Evolutionary conservation across 2,329 filamentous ascomycete genomes (phyloP), one percentile per base, ranked within the genome.

Genomic region (Aspergillus aculeatinus): DNA sequence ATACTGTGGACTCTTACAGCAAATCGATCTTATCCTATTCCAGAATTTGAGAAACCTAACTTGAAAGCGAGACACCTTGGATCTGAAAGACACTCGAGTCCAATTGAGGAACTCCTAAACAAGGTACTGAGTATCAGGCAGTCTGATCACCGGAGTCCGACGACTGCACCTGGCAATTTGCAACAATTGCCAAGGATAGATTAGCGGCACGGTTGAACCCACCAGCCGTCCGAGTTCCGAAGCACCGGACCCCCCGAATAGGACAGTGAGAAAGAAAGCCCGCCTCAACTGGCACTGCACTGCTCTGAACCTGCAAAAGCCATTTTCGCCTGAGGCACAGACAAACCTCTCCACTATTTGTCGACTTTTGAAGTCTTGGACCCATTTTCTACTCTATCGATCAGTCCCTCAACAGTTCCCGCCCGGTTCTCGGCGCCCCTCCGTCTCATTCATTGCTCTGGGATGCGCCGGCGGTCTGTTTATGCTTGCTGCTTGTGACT

Each of bases 271-370:
- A 48, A 48, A 23, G 23, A 4, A 4, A 2, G 21, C 19, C 19
- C 19, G 19, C 21, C 21, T 21, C 21, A 21, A 2, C 21, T 21
- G 21, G 21, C 21, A 21, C 21, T 21, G 21, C 21, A 21, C 21
- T 21, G 21, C 23, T 5, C 23, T 23, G 23, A 3, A 23, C 4
- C 4, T 23, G 23, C 23, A 60, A 42, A 60, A 48, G 61, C 58
- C 61, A 61, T 55, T 39, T 56, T 63, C 48, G 52, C 58, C 59
- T 63, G 47, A 55, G 48, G 52, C 58, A 31, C 57, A 47, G 14
- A 5, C 14, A n/a, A 19, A 5, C 10, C 27, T 61, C 35, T 61
- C 35, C 50, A 33, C 49, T 19, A 4, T 47, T 50, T 39, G 27
- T 29, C 27, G 5, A 29, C 7, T 10, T 29, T 29, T 21, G 21